Evolutionary conservation across 1,284 basidiomycete species (phyloP).

Genomic region (Coniferiporia weirii): DNA sequence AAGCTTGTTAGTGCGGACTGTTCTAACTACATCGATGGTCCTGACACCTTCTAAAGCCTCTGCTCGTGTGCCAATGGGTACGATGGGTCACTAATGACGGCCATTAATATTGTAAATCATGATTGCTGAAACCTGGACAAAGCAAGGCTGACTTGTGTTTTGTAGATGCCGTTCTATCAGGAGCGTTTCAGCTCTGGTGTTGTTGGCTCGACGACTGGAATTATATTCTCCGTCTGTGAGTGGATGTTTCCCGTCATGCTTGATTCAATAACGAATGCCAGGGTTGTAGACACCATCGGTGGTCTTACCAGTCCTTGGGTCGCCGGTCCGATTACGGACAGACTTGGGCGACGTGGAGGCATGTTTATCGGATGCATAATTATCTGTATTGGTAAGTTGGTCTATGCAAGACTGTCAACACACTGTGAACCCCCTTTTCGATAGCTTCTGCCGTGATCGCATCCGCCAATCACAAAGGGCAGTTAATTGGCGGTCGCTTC

Average conservation of each 20-base stretch:
- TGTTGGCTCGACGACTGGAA: slow-evolving; percentile 23
- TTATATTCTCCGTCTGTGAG: slow-evolving; percentile 22
- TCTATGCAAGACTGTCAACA: not conserved
- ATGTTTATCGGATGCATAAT: slow-evolving; percentile 47
- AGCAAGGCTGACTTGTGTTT: not conserved
- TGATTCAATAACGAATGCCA: not conserved
- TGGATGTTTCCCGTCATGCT: not conserved
- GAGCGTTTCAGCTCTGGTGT: slow-evolving; percentile 24
- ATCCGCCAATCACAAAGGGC: slow-evolving; percentile 35
- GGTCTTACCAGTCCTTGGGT: slow-evolving; percentile 23
- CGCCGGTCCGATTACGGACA: slow-evolving; percentile 29
- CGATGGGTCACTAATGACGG: slow-evolving; percentile 26
- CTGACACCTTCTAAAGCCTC: slow-evolving; percentile 20
- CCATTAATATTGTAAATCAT: slow-evolving; percentile 26
- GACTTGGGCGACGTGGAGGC: slow-evolving; percentile 45
- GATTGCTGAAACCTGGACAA: not conserved
- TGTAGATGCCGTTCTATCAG: slow-evolving; percentile 24
- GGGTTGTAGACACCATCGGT: slow-evolving; percentile 16
- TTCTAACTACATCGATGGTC: not conserved
- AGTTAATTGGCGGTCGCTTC: slow-evolving; percentile 43
- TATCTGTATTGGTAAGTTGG: slow-evolving; percentile 29
- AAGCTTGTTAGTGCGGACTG: slow-evolving; percentile 8
- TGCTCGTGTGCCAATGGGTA: slow-evolving; percentile 26
- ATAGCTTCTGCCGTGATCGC: slow-evolving; percentile 37
- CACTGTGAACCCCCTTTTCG: not conserved